Conservation (phyloP, 2,329 filamentous ascomycete species). For the Rhexocercosporidium sp. region DNA sequence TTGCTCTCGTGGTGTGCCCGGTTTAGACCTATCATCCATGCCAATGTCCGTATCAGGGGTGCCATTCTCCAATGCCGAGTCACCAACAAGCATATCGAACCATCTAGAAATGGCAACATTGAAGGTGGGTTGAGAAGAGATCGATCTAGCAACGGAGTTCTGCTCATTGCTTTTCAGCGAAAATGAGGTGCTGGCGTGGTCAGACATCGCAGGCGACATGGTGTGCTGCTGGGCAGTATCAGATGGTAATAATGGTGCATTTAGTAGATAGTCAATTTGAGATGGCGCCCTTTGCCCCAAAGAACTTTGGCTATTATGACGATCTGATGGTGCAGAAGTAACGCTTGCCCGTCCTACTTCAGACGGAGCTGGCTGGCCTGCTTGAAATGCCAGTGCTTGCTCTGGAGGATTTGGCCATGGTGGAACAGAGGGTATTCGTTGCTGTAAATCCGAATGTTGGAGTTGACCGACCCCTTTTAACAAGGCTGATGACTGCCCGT, state of each 20-base stretch:
- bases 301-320: not conserved
- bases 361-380: not conserved
- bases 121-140: slow-evolving; percentile 14
- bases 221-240: too few relatives aligned
- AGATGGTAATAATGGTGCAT: not conserved
- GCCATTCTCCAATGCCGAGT: slow-evolving; percentile 19
- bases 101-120: slow-evolving; percentile 24
- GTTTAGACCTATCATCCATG: not conserved
- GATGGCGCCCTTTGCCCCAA: slow-evolving; percentile 1
- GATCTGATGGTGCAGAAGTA: slow-evolving; percentile 1
- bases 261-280: not conserved
- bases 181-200: slow-evolving; percentile 8
- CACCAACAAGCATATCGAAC: slow-evolving; percentile 24
- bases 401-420: slow-evolving; percentile 17
- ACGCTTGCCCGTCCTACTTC: not conserved
- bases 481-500: not conserved
- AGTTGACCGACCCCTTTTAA: not conserved
- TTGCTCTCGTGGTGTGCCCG: slow-evolving; percentile 6
- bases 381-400: slow-evolving; percentile 6
- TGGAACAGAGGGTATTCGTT: not conserved
- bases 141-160: slow-evolving; percentile 2
- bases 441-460: not conserved
- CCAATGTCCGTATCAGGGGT: slow-evolving; percentile 1
- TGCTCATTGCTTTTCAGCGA: slow-evolving; percentile 12
- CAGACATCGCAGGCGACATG: slow-evolving; percentile 6